phyloP scores from a whole-genome alignment of 163 green algal species.

The Volvox carteri region DNA sequence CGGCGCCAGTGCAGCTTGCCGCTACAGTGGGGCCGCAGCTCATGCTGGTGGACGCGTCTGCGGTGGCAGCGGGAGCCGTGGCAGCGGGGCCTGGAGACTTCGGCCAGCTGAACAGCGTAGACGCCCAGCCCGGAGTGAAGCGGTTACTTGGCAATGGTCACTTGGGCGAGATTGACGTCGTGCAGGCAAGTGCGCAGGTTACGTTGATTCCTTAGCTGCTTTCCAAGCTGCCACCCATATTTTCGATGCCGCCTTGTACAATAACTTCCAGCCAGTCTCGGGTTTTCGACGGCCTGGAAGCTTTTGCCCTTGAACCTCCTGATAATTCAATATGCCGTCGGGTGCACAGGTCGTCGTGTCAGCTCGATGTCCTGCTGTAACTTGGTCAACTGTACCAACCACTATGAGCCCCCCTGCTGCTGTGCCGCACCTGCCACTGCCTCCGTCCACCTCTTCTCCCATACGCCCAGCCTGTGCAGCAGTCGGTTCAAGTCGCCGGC shows the following conservation, averaged over 20 bases:
- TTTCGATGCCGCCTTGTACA: too few species aligned
- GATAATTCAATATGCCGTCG: too few species aligned
- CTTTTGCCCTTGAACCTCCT: too few species aligned
- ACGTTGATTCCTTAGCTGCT: not conserved
- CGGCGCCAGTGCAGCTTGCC: not conserved
- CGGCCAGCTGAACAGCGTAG: not conserved
- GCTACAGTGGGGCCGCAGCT: not conserved
- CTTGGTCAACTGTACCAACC: too few species aligned
- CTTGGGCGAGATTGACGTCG: not conserved
- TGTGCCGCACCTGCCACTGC: too few species aligned
- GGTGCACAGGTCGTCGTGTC: too few species aligned
- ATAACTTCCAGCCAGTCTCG: too few species aligned
- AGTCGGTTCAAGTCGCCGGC: not conserved
- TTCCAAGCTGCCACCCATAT: too few species aligned
- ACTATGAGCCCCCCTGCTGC: too few species aligned
- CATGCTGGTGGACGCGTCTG: not conserved
- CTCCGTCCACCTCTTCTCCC: too few species aligned
- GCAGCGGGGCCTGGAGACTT: not conserved
- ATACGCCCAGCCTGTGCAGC: not conserved
- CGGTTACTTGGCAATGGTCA: not conserved
- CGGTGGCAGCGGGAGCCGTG: not conserved
- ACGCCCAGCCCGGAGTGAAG: not conserved
- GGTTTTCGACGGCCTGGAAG: too few species aligned
- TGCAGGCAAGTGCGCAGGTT: conserved; percentile 6
- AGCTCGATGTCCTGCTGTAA: too few species aligned